Evolutionary conservation across 2,329 filamentous ascomycete species (phyloP), one percentile per base, ranked within the genome.

Genomic region (Boeremia lycopersici): DNA sequence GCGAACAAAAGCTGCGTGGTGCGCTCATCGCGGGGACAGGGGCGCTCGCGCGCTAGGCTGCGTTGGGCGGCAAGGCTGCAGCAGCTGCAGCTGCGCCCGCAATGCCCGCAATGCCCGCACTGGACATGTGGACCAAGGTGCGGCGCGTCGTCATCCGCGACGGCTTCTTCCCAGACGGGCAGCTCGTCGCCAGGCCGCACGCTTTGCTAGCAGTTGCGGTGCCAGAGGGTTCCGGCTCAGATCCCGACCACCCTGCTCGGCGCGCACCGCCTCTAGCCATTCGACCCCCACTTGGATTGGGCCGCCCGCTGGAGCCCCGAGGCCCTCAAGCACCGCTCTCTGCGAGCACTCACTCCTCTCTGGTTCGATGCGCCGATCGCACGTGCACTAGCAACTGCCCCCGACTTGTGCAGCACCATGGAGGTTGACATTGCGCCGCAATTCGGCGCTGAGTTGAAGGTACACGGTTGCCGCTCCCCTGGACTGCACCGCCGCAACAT

Each of bases 361-460:
- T 43, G 48, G 47, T 51, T 52, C 43, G 53, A 56, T 62, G 63
- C 56, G 61, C 63, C 55, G 58, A 53, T 63, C 58, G 56, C 63
- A 60, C 45, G 55, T 51, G 35, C 59, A 56, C 57, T 62, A 54
- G 61, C 45, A 33, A 34, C 51, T 51, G 48, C 57, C 47, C 56
- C 55, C 61, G 60, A 44, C 43, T 39, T 40, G 34, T 41, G 48
- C 53, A 46, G 51, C 64, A 72, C 38, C 63, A 96, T 96, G 91
- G 90, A 93, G 77, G 84, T 91, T 77, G 91, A 96, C 68, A 86
- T 84, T 73, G 83, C 87, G 79, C 91, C 91, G 72, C 90, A 90
- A 68, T 96, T 99, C 78, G 95, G 95, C 78, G 86, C 89, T 55
- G 93, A 97, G 81, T 84, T 98, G 75, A 98, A 96, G 89, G 92